phyloP scores from a whole-genome alignment of 352 stramenopile genomes.

The Globisporangium perplexum region DNA sequence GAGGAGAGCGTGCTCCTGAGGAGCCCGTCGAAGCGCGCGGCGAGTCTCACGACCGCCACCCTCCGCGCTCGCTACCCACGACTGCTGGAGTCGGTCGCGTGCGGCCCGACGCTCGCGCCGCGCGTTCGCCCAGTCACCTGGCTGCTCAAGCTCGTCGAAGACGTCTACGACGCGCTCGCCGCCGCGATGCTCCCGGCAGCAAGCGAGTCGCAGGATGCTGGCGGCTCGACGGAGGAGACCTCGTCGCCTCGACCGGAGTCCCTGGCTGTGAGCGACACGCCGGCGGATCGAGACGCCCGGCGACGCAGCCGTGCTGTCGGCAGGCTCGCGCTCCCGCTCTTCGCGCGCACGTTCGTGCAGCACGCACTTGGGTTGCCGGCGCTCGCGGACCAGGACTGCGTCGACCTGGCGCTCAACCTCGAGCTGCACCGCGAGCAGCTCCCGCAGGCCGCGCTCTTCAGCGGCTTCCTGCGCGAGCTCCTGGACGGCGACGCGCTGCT shows the following conservation, averaged over 20 bases:
- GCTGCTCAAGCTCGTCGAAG: slow-evolving; percentile 58
- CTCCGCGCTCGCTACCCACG: slow-evolving; percentile 45
- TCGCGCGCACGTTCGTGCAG: slow-evolving; percentile 45
- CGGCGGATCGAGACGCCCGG: neutral
- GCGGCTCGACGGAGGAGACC: neutral
- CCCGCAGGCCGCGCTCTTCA: slow-evolving; percentile 44
- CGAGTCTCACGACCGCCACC: slow-evolving; percentile 19
- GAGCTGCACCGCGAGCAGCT: slow-evolving; percentile 43
- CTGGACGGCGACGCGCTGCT: slow-evolving; percentile 56
- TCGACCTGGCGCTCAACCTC: slow-evolving; percentile 69
- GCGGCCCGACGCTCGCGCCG: slow-evolving; percentile 11
- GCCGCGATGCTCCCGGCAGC: slow-evolving; percentile 15
- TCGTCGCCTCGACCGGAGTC: slow-evolving; percentile 4
- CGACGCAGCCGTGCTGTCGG: neutral
- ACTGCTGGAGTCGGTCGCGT: slow-evolving; percentile 34
- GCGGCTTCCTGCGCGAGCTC: slow-evolving; percentile 62
- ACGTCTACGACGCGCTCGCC: slow-evolving; percentile 51
- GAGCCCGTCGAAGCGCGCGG: neutral
- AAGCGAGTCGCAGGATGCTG: neutral
- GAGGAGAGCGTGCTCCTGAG: slow-evolving; percentile 2
- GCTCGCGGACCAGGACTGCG: slow-evolving; percentile 63
- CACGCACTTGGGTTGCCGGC: slow-evolving; percentile 40
- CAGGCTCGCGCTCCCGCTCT: slow-evolving; percentile 48
- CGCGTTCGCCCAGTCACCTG: slow-evolving; percentile 49
- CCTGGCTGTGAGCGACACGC: neutral